These are phyloP conservation scores for Ustilago xerochloae DNA, from an alignment of 1,284 basidiomycete species.

Conservation along the genomic window DNA sequence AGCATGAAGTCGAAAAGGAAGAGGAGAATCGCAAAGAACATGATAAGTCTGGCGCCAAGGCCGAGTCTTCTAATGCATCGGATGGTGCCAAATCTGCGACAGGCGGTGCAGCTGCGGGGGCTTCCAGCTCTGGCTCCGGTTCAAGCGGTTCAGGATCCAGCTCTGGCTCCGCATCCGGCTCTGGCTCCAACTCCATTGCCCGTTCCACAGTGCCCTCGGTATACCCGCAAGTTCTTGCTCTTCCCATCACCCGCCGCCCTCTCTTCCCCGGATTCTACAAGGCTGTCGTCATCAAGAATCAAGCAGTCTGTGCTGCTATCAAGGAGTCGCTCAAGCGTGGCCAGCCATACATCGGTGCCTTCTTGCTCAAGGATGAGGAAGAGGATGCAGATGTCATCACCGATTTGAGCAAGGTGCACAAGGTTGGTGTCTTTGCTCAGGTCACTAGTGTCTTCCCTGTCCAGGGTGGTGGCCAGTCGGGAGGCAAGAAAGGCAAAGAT, in stretches of 20 bases:
- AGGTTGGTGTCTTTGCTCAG: constrained; percentile 96
- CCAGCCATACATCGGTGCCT: constrained; percentile 97
- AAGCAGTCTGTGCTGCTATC: constrained; percentile 90
- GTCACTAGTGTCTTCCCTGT: constrained; percentile 88
- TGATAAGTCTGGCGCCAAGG: constrained; percentile 14
- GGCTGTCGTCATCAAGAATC: constrained; percentile 70
- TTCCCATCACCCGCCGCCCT: constrained; percentile 94
- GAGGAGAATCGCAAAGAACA: constrained; percentile 22
- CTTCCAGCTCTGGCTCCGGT: constrained; percentile 15
- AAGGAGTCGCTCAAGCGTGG: constrained; percentile 96
- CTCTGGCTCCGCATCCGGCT: constrained; percentile 32
- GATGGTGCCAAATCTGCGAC: constrained; percentile 17
- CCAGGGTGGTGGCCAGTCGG: constrained; percentile 45
- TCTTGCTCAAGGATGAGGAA: constrained; percentile 94
- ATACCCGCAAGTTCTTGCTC: constrained; percentile 93
- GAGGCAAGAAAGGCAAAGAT: constrained; percentile 68
- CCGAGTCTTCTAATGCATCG: constrained; percentile 29
- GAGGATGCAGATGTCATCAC: constrained; percentile 93
- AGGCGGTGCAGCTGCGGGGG: constrained; percentile 19
- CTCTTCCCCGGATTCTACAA: constrained; percentile 96
- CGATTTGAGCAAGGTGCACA: constrained; percentile 86
- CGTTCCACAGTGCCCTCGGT: constrained; percentile 68
- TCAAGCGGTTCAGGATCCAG: constrained; percentile 15
- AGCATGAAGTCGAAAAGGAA: constrained; percentile 40
- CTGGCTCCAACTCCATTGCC: constrained; percentile 50